Base-by-base conservation (phyloP, 768 basidiomycete genomes). In the Mycena kentingensis region DNA sequence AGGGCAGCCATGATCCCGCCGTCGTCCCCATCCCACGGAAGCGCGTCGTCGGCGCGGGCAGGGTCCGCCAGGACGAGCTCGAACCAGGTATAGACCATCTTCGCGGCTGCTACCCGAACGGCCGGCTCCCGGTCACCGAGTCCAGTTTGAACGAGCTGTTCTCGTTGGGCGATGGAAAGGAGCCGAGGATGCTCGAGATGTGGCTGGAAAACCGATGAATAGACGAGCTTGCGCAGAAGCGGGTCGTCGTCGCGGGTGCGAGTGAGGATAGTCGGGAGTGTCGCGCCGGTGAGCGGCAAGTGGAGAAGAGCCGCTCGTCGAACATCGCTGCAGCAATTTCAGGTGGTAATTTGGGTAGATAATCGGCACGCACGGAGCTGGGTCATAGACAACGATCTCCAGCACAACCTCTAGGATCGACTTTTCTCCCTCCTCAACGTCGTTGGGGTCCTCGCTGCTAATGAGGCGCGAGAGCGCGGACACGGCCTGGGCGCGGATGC, bases 201-300 rank as follows among this genome's bases (percentile, higher is more conserved):
- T 32, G 66, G 52, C 29, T 73, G 72, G n/a, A 96, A 77, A 0
- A 90, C 78, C 12, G 74, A 71, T 2, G 84, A 74, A 67, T 91
- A 97, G 15, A 93, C 80, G 22, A 89, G 80, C 55, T 85, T 88
- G 51, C 96, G 87, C 21, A 88, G 85, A 42, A 85, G 74, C 0
- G 85, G 76, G 63, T 98, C 96, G 29, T 87, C 77, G 67, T 99
- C 96, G 60, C 93, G 85, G 1, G 90, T 88, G 24, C 95, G 83
- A 5, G 82, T 77, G 18, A 98, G 81, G 46, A 98, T 76, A 3
- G 76, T 65, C 4, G 83, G 75, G 4, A 98, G 70, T 0, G 90
- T 91, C 0, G 71, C 63, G 1, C 77, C 76, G 0, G 79, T 75
- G 16, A 87, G 70, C 1, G 91, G 87, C 1, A 93, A 74, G 58